Base-by-base conservation (phyloP, 1,139 yeast species). In the Tardiomyces depauwii region DNA sequence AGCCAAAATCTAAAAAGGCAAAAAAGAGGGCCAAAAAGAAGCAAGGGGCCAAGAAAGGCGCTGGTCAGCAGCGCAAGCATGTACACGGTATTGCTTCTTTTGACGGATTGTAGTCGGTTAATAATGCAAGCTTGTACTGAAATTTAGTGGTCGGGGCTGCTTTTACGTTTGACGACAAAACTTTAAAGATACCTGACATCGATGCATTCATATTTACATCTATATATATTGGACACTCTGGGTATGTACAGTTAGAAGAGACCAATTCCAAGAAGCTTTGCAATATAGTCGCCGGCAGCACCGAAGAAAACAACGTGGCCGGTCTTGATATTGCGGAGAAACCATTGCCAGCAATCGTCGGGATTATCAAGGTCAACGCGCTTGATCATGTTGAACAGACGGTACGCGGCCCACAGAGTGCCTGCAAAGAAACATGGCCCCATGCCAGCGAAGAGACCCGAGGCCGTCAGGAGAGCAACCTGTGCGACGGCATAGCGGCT, bases 241-340 rank as follows among this genome's bases (percentile, higher is more conserved):
- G 6, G 6, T 21, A 11, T 30, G 2, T 30, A 32, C 16, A 41
- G 11, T 53, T 62, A 73, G 46, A 72, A 58, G 47, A 62, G 60
- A 2, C 81, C 80, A 39, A 66, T 55, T 19, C 79, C 49, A 51
- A 70, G 69, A 55, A 77, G 61, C 25, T 21, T 21, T 21, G 25
- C 25, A 39, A 80, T 49, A 62, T 88, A 91, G 63, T 91, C 97
- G 43, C 80, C 58, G 41, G 83, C 60, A 56, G 88, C 77, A 10
- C 96, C 97, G 30, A 73, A 68, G 72, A 88, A 81, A 53, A 91
- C 72, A 45, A 78, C 75, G 56, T 82, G 76, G 1, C 97, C 98
- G 3, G 95, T 85, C 50, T 72, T 72, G 55, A 89, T 83, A 63
- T 89, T 91, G 41, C 79, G 77, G 14, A 73, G 72, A 62, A 91